A percentile compares a stretch with the other conserved stretches of the same genome.
Evolutionary conservation across 1,284 basidiomycete genomes (phyloP).

Genomic region (Fistulina hepatica): DNA sequence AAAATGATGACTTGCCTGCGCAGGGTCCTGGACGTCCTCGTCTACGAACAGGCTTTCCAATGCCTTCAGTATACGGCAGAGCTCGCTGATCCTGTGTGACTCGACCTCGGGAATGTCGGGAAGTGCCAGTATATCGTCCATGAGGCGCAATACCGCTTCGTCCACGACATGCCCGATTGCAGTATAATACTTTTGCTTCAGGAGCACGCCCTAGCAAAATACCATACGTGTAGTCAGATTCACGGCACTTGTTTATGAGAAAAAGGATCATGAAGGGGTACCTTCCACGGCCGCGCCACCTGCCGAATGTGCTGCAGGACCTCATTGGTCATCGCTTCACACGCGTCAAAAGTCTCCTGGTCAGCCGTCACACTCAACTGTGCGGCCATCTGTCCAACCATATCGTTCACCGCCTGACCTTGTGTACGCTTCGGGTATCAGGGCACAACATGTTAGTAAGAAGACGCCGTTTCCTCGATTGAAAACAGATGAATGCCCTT

Average conservation of each 20-base stretch:
- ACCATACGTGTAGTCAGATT: conserved; percentile 1
- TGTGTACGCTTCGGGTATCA: conserved; percentile 26
- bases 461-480: conserved; percentile 1
- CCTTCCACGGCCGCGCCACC: conserved; percentile 66
- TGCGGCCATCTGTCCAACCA: conserved; percentile 61
- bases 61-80: conserved; percentile 70
- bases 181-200: conserved; percentile 54
- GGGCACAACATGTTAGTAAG: conserved; percentile 5
- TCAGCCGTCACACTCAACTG: conserved; percentile 65
- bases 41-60: conserved; percentile 76
- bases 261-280: conserved; percentile 24
- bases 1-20: conserved; percentile 26
- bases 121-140: conserved; percentile 69
- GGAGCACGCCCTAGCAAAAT: conserved; percentile 47
- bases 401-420: conserved; percentile 25
- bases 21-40: conserved; percentile 33
- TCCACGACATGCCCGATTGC: conserved; percentile 73
- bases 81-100: conserved; percentile 71
- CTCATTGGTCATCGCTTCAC: conserved; percentile 61
- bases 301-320: conserved; percentile 58
- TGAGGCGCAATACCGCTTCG: conserved; percentile 54
- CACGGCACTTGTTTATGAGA: conserved; percentile 3
- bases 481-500: conserved; percentile 20
- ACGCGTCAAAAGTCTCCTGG: conserved; percentile 69
- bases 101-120: conserved; percentile 89